Evolutionary conservation across 2,329 filamentous ascomycete genomes (phyloP).

Genomic region (Cladosporium sp.): DNA sequence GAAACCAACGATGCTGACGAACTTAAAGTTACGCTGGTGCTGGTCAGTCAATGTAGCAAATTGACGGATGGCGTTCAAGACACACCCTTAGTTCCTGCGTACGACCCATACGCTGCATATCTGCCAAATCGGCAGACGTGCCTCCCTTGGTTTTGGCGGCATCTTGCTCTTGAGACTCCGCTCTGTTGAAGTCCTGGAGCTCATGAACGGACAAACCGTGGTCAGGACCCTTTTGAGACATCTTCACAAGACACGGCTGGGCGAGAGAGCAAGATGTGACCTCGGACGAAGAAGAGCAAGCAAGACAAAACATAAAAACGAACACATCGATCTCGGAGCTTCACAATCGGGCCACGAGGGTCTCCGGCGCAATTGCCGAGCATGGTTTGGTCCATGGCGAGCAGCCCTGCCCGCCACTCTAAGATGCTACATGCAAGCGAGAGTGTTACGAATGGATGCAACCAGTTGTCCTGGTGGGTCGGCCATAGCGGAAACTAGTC

Average conservation of each 20-base stretch:
- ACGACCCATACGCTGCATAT: slow-evolving; percentile 17
- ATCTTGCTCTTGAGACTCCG: not conserved
- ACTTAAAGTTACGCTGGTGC: not conserved
- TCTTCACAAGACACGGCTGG: not conserved
- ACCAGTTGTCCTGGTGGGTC: not conserved
- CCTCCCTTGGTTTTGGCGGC: slow-evolving; percentile 7
- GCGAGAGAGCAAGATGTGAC: not conserved
- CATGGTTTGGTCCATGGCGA: not conserved
- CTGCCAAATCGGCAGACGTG: slow-evolving; percentile 1
- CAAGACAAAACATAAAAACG: not conserved
- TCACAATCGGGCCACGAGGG: not conserved
- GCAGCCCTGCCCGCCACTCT: not conserved
- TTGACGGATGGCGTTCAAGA: not conserved
- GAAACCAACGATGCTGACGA: slow-evolving; percentile 7
- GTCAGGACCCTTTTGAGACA: not conserved
- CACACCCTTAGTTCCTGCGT: slow-evolving; percentile 6
- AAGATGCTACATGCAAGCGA: not conserved
- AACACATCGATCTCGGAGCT: not conserved
- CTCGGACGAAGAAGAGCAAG: not conserved
- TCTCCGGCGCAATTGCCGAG: not conserved
- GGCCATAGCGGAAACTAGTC: not conserved
- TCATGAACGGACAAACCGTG: not conserved
- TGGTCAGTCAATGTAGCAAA: not conserved
- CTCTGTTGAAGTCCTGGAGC: not conserved
- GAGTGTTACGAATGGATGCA: not conserved